Conservation (phyloP, 306 rosid species). For the Alnus rubra region DNA sequence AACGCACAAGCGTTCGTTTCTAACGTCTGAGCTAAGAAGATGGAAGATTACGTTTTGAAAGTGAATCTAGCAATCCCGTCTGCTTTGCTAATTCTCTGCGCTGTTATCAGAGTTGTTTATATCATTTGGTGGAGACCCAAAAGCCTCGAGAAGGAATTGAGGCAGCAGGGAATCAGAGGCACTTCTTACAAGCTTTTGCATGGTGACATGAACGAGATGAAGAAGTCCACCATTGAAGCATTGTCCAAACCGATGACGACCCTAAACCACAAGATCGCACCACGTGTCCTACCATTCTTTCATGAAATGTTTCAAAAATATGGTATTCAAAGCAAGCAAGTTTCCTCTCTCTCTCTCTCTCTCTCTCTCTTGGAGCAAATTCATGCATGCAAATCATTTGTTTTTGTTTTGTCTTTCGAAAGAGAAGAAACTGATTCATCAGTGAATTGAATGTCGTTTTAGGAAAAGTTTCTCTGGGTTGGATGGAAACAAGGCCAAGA, state of each 20-base stretch:
- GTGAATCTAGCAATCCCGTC: constrained; percentile 6
- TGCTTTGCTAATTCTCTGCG: constrained; percentile 9
- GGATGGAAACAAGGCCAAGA: constrained; percentile 46
- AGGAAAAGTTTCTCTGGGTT: constrained; percentile 39
- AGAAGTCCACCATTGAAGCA: constrained; percentile 22
- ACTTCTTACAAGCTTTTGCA: constrained; percentile 35
- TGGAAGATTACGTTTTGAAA: constrained; percentile 33
- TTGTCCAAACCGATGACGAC: constrained; percentile 32
- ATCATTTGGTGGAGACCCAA: constrained; percentile 44
- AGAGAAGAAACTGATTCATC: not conserved
- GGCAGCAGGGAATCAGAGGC: constrained; percentile 48
- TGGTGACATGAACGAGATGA: constrained; percentile 45
- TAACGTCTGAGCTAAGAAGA: not conserved
- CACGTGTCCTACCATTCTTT: constrained; percentile 47
- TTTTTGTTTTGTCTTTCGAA: not conserved
- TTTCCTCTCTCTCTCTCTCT: not conserved
- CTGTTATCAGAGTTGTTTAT: constrained; percentile 22
- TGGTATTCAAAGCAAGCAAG: constrained; percentile 30
- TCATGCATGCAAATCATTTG: too few species aligned
- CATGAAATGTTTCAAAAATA: constrained; percentile 32
- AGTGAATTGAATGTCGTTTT: not conserved
- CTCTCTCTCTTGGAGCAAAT: too few species aligned
- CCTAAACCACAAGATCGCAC: constrained; percentile 33
- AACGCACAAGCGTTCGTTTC: not conserved
- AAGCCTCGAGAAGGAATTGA: constrained; percentile 28